Evolutionary conservation across 257 asterid genomes (phyloP).

Genomic region (Ocimum tenuiflorum): DNA sequence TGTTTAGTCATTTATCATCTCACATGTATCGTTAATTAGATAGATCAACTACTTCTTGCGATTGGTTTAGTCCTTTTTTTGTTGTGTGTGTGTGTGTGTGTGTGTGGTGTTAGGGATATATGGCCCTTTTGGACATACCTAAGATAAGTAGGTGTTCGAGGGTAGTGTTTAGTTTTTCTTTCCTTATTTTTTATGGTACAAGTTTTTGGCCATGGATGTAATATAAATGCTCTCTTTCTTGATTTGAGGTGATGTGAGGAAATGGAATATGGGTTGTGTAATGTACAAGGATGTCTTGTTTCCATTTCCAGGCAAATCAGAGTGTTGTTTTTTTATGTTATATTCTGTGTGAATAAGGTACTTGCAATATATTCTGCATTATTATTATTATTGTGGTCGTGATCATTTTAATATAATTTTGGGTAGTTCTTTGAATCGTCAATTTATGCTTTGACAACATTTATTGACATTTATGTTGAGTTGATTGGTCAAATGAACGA

Average conservation of each 20-base stretch:
- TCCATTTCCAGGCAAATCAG: no score
- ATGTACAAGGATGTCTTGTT: no score
- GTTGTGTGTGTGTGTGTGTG: neutral
- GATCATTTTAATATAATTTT: neutral
- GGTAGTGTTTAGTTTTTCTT: neutral
- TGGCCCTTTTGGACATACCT: neutral
- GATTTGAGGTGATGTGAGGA: no score
- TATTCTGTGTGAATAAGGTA: conserved; percentile 8
- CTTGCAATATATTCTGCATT: neutral
- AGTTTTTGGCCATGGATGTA: no score
- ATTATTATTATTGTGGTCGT: neutral
- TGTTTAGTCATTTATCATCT: neutral
- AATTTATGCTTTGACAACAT: neutral
- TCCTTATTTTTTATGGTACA: no score
- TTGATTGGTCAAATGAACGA: neutral
- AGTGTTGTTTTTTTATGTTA: no score
- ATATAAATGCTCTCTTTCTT: no score
- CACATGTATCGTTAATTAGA: no score
- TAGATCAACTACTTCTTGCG: neutral
- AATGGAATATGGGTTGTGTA: no score
- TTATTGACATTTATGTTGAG: neutral
- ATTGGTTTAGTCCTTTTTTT: neutral
- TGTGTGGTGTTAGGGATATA: neutral
- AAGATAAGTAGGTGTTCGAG: neutral
- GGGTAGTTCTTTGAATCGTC: neutral